Percentiles rank a stretch among this genome's conserved stretches.
These are phyloP conservation scores for Cicer bijugum DNA, from an alignment of 306 rosid genomes.

Conservation along the genomic window DNA sequence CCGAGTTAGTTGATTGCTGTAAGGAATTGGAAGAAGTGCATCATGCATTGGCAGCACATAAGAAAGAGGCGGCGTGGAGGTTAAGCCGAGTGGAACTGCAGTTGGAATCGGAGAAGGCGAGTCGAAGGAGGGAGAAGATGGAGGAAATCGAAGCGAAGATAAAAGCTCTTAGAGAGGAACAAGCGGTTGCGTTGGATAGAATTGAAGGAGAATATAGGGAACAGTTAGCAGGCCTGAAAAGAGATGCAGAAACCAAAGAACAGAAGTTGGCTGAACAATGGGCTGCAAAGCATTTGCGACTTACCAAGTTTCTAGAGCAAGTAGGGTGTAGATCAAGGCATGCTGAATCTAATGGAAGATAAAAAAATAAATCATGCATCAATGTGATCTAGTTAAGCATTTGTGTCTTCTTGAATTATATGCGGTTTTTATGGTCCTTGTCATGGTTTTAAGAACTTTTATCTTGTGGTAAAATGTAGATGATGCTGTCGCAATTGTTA, in stretches of 20 bases:
- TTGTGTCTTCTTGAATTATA: neutral
- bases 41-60: slow-evolving; percentile 78
- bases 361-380: slow-evolving; percentile 19
- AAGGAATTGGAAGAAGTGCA: slow-evolving; percentile 92
- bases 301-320: slow-evolving; percentile 80
- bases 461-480: too few species aligned
- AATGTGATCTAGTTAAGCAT: slow-evolving; percentile 2
- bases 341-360: slow-evolving; percentile 72
- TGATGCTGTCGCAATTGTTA: too few species aligned
- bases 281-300: slow-evolving; percentile 80
- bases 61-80: slow-evolving; percentile 87
- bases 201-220: slow-evolving; percentile 85
- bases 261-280: slow-evolving; percentile 95
- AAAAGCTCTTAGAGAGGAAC: slow-evolving; percentile 85
- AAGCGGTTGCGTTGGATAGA: slow-evolving; percentile 70
- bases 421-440: neutral
- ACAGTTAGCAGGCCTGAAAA: slow-evolving; percentile 75
- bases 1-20: slow-evolving; percentile 82
- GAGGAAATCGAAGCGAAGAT: slow-evolving; percentile 85
- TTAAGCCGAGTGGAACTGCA: slow-evolving; percentile 90
- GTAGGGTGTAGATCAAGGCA: slow-evolving; percentile 70
- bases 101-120: slow-evolving; percentile 83
- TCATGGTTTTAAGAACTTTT: too few species aligned
- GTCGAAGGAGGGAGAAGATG: slow-evolving; percentile 76
- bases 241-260: slow-evolving; percentile 91